Evolutionary conservation across 1,284 basidiomycete genomes (phyloP).

Genomic region (Cryptococcus sp.): DNA sequence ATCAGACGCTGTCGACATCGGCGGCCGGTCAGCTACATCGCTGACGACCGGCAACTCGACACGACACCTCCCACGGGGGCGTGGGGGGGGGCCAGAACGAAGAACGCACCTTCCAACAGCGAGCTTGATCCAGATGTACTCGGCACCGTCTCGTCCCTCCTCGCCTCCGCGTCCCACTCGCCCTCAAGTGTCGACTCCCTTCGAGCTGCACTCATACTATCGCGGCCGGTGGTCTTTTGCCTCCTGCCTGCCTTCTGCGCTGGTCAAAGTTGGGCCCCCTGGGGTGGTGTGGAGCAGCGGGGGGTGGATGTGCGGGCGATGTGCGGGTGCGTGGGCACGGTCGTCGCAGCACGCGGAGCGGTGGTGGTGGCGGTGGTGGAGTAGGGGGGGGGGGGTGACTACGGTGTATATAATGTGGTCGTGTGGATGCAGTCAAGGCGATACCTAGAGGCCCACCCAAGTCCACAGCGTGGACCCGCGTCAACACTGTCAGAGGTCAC

Average conservation of each 20-base stretch:
- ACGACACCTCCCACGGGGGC: too few relatives aligned
- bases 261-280: too few relatives aligned
- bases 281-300: background rate
- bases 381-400: background rate
- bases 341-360: too few relatives aligned
- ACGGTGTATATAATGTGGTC: background rate
- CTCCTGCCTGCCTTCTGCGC: background rate
- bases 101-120: background rate
- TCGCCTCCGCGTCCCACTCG: background rate
- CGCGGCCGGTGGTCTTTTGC: background rate
- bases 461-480: background rate
- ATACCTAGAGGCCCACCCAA: background rate
- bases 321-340: too few relatives aligned
- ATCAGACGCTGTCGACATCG: background rate
- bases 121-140: background rate
- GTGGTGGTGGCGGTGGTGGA: too few relatives aligned
- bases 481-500: background rate
- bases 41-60: too few relatives aligned
- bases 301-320: too few relatives aligned
- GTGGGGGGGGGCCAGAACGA: too few relatives aligned
- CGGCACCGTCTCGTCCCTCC: background rate
- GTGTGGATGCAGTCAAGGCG: background rate
- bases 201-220: background rate
- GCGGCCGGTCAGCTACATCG: too few relatives aligned
- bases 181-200: background rate